Evolutionary conservation across 257 asterid genomes (phyloP).

Genomic region (Rhazya stricta): DNA sequence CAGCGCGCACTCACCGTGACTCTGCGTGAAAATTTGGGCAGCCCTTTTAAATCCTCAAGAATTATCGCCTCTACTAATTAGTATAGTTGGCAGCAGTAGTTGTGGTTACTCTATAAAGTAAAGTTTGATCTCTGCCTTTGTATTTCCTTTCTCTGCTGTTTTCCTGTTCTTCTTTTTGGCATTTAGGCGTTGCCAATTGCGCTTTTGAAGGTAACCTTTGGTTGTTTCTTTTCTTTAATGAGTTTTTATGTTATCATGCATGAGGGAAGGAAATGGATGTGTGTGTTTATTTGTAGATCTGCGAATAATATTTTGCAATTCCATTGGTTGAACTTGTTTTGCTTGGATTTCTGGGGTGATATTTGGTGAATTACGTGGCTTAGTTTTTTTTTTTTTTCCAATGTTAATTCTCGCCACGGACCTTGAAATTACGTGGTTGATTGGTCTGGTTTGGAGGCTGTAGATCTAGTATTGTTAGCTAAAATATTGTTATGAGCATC

Average conservation of each 20-base stretch:
- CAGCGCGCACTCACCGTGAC: constrained; percentile 14
- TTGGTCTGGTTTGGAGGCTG: neutral
- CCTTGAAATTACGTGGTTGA: neutral
- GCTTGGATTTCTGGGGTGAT: neutral
- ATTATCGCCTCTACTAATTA: neutral
- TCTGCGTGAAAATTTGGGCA: constrained; percentile 16
- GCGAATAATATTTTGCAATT: neutral
- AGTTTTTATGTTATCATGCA: neutral
- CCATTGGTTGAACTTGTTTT: neutral
- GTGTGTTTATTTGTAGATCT: constrained; percentile 15
- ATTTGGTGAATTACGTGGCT: neutral
- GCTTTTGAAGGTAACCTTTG: constrained; percentile 1
- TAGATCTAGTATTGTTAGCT: neutral
- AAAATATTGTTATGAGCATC: neutral
- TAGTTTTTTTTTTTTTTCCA: neutral
- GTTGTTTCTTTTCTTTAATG: neutral
- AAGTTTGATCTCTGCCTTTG: neutral
- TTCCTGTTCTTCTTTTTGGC: neutral
- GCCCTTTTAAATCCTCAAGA: constrained; percentile 8
- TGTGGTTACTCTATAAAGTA: neutral
- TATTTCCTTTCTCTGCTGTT: neutral
- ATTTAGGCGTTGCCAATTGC: constrained; percentile 1
- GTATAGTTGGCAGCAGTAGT: neutral
- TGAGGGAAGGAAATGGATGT: neutral
- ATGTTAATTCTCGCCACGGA: neutral